A percentile compares a stretch with the other conserved stretches of the same genome.
Conservation (phyloP, 352 stramenopile genomes). For the Elongisporangium senticosum region DNA sequence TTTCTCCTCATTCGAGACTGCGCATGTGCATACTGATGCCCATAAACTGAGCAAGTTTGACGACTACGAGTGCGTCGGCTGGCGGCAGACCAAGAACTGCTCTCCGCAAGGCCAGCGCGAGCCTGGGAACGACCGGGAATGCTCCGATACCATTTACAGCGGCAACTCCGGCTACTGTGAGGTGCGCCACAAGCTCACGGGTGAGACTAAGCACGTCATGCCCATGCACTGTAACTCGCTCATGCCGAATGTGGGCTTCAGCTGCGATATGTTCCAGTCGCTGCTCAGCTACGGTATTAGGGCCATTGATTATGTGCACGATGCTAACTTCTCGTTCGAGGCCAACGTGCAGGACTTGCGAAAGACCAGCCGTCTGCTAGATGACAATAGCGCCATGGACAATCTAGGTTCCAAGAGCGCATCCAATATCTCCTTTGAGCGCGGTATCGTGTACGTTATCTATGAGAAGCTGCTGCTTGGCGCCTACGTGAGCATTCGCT, state of each 20-base stretch:
- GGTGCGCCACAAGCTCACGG: conserved; percentile 25
- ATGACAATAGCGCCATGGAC: conserved; percentile 4
- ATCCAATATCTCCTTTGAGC: not conserved
- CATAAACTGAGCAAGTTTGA: not conserved
- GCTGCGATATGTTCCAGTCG: conserved; percentile 32
- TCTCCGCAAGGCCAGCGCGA: conserved; percentile 26
- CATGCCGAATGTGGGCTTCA: conserved; percentile 25
- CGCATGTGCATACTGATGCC: conserved; percentile 14
- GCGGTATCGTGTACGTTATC: conserved; percentile 45
- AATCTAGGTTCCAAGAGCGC: no score
- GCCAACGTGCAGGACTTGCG: no score
- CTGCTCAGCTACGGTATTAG: conserved; percentile 32
- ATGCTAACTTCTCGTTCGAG: conserved; percentile 17
- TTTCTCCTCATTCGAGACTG: conserved; percentile 22
- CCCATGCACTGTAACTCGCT: conserved; percentile 61
- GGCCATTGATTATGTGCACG: conserved; percentile 33
- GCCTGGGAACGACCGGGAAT: conserved; percentile 24
- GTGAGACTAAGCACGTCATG: conserved; percentile 32
- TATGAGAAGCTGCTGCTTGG: conserved; percentile 45
- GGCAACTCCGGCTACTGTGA: conserved; percentile 44
- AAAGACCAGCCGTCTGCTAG: not conserved
- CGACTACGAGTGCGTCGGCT: conserved; percentile 51
- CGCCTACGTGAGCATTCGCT: conserved; percentile 45
- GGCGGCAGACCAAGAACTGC: conserved; percentile 34
- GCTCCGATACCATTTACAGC: conserved; percentile 24